phyloP scores from a whole-genome alignment of 768 basidiomycete species.

The Porphyrellus cyaneotinctus region DNA sequence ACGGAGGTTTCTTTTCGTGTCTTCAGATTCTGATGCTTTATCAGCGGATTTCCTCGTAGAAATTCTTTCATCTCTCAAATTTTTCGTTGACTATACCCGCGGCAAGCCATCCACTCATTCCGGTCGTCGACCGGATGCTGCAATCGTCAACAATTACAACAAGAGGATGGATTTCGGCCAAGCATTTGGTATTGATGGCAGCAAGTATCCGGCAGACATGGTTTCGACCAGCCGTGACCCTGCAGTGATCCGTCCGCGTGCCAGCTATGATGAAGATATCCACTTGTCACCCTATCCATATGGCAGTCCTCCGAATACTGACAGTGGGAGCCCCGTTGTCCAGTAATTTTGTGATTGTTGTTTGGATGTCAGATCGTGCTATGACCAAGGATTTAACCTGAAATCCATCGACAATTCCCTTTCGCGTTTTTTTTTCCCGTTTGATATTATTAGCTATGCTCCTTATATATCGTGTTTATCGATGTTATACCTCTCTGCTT shows the following conservation, averaged over 20 bases:
- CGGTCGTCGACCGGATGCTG: slow-evolving; percentile 12
- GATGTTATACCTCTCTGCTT: neutral
- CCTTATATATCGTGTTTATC: neutral
- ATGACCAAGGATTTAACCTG: neutral
- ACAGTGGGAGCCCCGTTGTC: slow-evolving; percentile 5
- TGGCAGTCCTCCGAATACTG: slow-evolving; percentile 1
- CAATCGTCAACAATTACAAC: slow-evolving; percentile 23
- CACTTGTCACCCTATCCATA: slow-evolving; percentile 38
- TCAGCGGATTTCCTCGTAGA: slow-evolving; percentile 65
- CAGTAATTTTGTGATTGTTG: neutral
- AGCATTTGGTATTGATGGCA: slow-evolving; percentile 36
- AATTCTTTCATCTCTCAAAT: slow-evolving; percentile 58
- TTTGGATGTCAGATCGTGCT: neutral
- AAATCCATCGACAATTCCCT: too few species aligned
- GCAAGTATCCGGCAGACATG: slow-evolving; percentile 15
- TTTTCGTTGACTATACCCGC: slow-evolving; percentile 45
- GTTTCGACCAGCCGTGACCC: slow-evolving; percentile 4
- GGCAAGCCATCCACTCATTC: slow-evolving; percentile 30
- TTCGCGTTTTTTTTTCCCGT: neutral
- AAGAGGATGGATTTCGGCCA: slow-evolving; percentile 35
- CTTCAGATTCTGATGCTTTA: slow-evolving; percentile 5
- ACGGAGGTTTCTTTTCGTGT: slow-evolving; percentile 15
- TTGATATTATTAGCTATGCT: neutral
- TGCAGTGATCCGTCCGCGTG: slow-evolving; percentile 10
- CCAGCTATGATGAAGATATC: slow-evolving; percentile 41